These are phyloP conservation scores for Pelargonium fulgidum DNA, from an alignment of 441 rosid species.

Conservation along the genomic window DNA sequence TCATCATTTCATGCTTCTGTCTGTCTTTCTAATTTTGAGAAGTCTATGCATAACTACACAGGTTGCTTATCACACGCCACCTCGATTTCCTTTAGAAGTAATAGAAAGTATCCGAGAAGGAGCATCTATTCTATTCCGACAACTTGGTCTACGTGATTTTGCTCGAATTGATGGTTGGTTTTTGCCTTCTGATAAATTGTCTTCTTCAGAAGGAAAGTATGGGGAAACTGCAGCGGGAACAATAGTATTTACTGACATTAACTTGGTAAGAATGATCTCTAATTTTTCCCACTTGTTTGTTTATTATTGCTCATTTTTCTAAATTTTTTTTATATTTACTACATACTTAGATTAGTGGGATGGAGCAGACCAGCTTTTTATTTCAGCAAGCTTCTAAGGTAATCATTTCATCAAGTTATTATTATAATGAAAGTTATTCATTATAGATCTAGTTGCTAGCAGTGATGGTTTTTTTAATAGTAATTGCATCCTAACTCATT, in stretches of 20 bases:
- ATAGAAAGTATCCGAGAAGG: constrained; percentile 70
- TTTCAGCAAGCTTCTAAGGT: constrained; percentile 99
- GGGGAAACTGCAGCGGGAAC: constrained; percentile 44
- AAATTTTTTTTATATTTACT: constrained; percentile 6
- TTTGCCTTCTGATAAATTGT: constrained; percentile 46
- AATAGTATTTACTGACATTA: constrained; percentile 72
- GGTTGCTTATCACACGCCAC: constrained; percentile 97
- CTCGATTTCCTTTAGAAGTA: constrained; percentile 76
- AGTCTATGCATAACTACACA: constrained; percentile 26
- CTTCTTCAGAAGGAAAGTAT: constrained; percentile 38
- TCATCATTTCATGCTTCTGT: constrained; percentile 8
- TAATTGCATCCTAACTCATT: not conserved
- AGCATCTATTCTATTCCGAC: constrained; percentile 66
- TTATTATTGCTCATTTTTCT: constrained; percentile 7
- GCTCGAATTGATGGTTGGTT: constrained; percentile 97
- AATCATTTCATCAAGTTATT: constrained; percentile 4
- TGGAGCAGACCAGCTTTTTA: constrained; percentile 97
- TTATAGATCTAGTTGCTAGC: not conserved
- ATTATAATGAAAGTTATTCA: not conserved
- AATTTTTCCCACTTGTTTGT: constrained; percentile 9
- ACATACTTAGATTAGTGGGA: constrained; percentile 74
- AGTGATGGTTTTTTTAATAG: not conserved
- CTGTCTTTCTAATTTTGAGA: constrained; percentile 16
- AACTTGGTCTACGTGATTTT: constrained; percentile 80
- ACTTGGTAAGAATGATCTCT: constrained; percentile 52